These are phyloP conservation scores for Thinopyrum elongatum DNA, from an alignment of 176 grass and related monocot species.

Conservation along the genomic window DNA sequence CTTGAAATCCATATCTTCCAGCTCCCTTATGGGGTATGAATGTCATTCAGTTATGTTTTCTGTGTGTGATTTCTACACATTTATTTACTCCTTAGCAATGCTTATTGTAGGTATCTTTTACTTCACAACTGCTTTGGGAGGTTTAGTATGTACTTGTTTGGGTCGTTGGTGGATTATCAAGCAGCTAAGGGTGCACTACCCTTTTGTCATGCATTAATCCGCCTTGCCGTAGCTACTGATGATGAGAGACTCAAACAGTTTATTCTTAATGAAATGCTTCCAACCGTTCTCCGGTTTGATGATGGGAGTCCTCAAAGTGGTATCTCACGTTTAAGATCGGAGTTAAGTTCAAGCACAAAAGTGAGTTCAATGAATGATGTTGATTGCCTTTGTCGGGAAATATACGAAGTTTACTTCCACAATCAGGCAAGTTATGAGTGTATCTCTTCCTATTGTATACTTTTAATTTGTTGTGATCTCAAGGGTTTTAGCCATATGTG, in stretches of 20 bases:
- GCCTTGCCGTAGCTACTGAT: conserved; percentile 43
- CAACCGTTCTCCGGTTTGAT: conserved; percentile 13
- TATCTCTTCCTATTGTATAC: neutral
- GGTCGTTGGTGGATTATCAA: conserved; percentile 47
- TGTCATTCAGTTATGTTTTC: neutral
- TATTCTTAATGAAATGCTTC: conserved; percentile 58
- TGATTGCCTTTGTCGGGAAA: conserved; percentile 48
- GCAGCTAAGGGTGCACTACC: conserved; percentile 38
- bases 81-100: neutral
- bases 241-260: conserved; percentile 44
- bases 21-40: conserved; percentile 52
- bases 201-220: conserved; percentile 51
- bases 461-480: neutral
- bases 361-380: conserved; percentile 22
- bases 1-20: conserved; percentile 44
- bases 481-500: neutral
- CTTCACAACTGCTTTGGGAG: conserved; percentile 41
- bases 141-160: conserved; percentile 40
- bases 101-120: conserved; percentile 51
- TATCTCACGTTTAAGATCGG: conserved; percentile 39
- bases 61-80: neutral
- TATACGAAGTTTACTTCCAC: conserved; percentile 27
- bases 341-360: conserved; percentile 36
- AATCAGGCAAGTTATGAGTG: neutral
- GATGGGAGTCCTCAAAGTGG: neutral